Evolutionary conservation across 2,329 filamentous ascomycete genomes (phyloP).

Genomic region (Fusarium agapanthi): DNA sequence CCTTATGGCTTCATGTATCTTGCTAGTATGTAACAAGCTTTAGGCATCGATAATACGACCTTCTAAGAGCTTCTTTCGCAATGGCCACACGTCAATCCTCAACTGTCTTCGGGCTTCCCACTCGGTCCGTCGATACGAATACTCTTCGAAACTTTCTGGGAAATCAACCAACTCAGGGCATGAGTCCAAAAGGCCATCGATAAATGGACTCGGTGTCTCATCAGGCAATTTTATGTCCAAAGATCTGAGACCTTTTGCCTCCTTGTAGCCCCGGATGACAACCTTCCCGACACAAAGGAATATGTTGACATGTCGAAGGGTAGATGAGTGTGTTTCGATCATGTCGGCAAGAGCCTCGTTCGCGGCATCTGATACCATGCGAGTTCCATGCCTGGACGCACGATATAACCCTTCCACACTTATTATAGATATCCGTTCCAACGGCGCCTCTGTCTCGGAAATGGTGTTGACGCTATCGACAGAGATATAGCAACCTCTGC

Average conservation of each 20-base stretch:
- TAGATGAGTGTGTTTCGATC: neutral
- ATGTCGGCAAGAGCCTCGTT: neutral
- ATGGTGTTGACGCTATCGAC: neutral
- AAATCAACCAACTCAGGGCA: neutral
- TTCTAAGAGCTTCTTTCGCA: neutral
- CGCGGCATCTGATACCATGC: neutral
- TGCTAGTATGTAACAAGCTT: neutral
- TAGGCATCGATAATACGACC: neutral
- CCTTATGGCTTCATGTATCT: neutral
- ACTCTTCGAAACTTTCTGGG: accelerated
- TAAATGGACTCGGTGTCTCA: neutral
- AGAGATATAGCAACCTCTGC: accelerated
- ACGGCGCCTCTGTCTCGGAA: neutral
- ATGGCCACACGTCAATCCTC: too few relatives aligned
- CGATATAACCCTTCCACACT: accelerated
- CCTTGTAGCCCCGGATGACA: neutral
- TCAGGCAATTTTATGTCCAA: neutral
- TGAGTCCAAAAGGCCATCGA: neutral
- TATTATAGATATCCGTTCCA: neutral
- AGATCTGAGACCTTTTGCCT: neutral
- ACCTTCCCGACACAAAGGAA: accelerated
- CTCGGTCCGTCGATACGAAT: neutral
- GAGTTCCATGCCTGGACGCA: accelerated
- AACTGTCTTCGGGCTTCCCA: neutral
- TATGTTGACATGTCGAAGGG: neutral